Evolutionary conservation across 306 rosid genomes (phyloP).

Genomic region (Vigna angularis): DNA sequence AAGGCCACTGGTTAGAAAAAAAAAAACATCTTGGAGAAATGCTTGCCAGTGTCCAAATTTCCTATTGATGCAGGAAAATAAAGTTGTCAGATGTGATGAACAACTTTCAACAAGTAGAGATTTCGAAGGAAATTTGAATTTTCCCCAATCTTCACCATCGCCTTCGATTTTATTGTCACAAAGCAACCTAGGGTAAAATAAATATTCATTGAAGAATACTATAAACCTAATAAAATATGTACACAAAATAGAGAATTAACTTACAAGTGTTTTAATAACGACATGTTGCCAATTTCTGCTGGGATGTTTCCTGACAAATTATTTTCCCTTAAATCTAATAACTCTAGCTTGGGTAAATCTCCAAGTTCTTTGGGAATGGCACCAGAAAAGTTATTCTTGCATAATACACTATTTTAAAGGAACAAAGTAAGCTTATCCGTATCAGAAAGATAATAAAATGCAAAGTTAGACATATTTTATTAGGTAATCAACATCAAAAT

Average conservation of each 20-base stretch:
- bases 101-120: constrained; percentile 55
- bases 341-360: constrained; percentile 64
- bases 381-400: constrained; percentile 77
- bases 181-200: constrained; percentile 62
- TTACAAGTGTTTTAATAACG: constrained; percentile 73
- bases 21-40: not conserved
- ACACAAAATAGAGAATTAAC: constrained; percentile 50
- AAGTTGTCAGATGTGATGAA: constrained; percentile 45
- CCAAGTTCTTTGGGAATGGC: constrained; percentile 82
- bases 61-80: constrained; percentile 59
- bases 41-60: constrained; percentile 75
- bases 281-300: constrained; percentile 59
- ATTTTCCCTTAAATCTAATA: constrained; percentile 87
- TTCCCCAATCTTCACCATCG: constrained; percentile 48
- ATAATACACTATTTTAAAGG: constrained; percentile 61
- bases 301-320: constrained; percentile 75
- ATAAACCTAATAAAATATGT: constrained; percentile 8
- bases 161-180: constrained; percentile 67
- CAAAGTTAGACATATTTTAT: not conserved
- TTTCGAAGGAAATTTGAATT: constrained; percentile 53
- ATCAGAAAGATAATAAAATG: constrained; percentile 16
- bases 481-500: not conserved
- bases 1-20: constrained; percentile 14
- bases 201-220: constrained; percentile 40
- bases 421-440: constrained; percentile 40